Evolutionary conservation across 805 yeast genomes (phyloP), one percentile per base, ranked within the genome.

Genomic region (Monosporozyma siamensis): DNA sequence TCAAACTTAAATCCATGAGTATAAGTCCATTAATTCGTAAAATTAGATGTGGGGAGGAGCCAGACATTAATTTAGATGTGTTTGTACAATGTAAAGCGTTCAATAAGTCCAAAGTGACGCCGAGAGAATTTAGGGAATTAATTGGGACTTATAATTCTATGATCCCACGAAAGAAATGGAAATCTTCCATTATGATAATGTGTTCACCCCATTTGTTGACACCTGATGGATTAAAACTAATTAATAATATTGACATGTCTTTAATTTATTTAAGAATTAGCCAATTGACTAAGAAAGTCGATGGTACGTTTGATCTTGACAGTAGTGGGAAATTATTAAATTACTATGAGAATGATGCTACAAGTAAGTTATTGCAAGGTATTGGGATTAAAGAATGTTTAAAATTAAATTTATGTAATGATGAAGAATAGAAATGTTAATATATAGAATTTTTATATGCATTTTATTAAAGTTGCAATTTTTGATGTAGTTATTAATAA

Each of bases 51-150:
- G 42, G 37, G 3, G 41, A 49, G 14, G 43, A n/a, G n/a, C n/a
- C n/a, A n/a, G n/a, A 22, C 6, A 26, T 27, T 15, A 37, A 32
- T 10, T 29, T 59, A 29, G 49, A 56, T 32, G 49, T 52, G 1
- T 36, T 59, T 4, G 56, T 61, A 1, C 67, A 63, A 44, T 61
- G 66, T 40, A 61, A 61, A 41, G 61, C 61, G 1, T 56, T 57
- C 30, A 48, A 44, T 9, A 43, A 40, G 6, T 45, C 56, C 12
- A 61, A 59, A 39, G 54, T 63, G 3, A 48, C 59, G 1, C 61
- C 62, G 1, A 54, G 47, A 25, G 65, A 63, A 38, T 45, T 63
- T 7, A 48, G 66, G 26, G 65, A 61, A 39, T 36, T 58, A 7
- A 51, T 56, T 8, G 67, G 65, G 1, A 52, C 65, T 3, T 59